Conservation (phyloP, 148 eudicot species). For the Oxyria digyna region DNA sequence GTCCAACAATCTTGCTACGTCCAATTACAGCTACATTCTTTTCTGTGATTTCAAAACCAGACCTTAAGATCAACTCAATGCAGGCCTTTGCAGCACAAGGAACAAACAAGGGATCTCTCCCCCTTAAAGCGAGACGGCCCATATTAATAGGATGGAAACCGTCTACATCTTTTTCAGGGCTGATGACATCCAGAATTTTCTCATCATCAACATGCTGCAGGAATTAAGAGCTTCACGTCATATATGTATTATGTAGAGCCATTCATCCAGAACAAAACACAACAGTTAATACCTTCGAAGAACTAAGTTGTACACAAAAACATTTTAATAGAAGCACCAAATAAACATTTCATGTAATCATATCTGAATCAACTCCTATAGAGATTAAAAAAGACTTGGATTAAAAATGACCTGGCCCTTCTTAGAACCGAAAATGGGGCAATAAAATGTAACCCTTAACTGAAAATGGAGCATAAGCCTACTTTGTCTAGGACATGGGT, state of each 20-base stretch:
- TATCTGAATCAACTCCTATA: background rate
- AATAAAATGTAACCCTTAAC: background rate
- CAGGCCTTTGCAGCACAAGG: constrained; percentile 50
- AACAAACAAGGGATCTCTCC: constrained; percentile 37
- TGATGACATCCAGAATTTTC: constrained; percentile 29
- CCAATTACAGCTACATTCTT: constrained; percentile 42
- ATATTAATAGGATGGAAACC: constrained; percentile 48
- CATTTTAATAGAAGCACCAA: background rate
- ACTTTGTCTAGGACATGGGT: background rate
- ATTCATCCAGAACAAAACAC: background rate
- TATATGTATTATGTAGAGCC: background rate
- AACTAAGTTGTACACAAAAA: background rate
- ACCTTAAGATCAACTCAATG: constrained; percentile 30
- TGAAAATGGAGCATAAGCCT: background rate
- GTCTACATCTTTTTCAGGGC: constrained; percentile 47
- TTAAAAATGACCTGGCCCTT: background rate
- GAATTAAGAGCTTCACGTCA: constrained; percentile 9
- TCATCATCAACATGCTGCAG: constrained; percentile 35
- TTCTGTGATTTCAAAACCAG: constrained; percentile 30
- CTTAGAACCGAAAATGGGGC: background rate
- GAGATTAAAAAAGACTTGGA: too few species aligned
- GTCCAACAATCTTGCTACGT: constrained; percentile 40
- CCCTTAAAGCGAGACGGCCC: constrained; percentile 45
- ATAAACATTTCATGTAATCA: background rate
- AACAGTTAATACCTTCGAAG: background rate